These are phyloP conservation scores for Diaporthe humulicola DNA, from an alignment of 2,329 filamentous ascomycete genomes.

Conservation along the genomic window DNA sequence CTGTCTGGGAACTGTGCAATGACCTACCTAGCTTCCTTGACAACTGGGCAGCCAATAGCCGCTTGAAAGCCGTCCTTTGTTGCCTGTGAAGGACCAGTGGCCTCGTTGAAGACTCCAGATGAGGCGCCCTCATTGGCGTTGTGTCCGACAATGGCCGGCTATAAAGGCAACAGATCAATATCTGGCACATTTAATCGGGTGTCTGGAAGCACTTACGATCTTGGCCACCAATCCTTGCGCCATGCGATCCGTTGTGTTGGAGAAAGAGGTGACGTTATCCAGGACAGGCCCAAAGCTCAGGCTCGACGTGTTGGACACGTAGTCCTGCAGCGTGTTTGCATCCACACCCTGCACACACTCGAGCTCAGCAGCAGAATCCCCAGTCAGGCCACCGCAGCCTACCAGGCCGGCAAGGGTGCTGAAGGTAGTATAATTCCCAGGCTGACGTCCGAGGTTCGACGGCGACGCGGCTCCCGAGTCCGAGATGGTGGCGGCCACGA, in stretches of 20 bases:
- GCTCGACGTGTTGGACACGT: slow-evolving; percentile 46
- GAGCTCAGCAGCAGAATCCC: slow-evolving; percentile 47
- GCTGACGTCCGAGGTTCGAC: slow-evolving; percentile 2
- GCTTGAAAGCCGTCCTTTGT: slow-evolving; percentile 12
- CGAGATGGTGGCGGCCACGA: slow-evolving; percentile 54
- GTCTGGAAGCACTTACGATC: slow-evolving; percentile 40
- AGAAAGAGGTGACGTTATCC: slow-evolving; percentile 50
- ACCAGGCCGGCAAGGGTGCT: slow-evolving; percentile 55
- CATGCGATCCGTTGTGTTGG: slow-evolving; percentile 49
- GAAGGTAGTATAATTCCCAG: slow-evolving; percentile 50
- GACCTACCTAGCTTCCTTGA: not conserved
- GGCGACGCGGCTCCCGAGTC: slow-evolving; percentile 54
- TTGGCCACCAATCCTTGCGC: slow-evolving; percentile 46
- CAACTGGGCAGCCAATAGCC: slow-evolving; percentile 9
- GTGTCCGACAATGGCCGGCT: slow-evolving; percentile 45
- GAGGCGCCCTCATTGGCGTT: slow-evolving; percentile 44
- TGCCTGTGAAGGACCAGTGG: not conserved
- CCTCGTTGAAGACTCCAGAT: not conserved
- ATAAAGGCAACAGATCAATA: not conserved
- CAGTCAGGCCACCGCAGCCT: slow-evolving; percentile 51
- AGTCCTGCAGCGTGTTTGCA: slow-evolving; percentile 50
- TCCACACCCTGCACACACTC: slow-evolving; percentile 54
- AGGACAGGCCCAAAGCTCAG: slow-evolving; percentile 50
- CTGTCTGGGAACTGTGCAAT: fast-evolving
- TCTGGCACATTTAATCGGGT: not conserved